Percentiles rank a stretch among this genome's conserved stretches.
These are phyloP conservation scores for Ophiosphaerella korrae DNA, from an alignment of 2,329 filamentous ascomycete genomes.

Conservation along the genomic window DNA sequence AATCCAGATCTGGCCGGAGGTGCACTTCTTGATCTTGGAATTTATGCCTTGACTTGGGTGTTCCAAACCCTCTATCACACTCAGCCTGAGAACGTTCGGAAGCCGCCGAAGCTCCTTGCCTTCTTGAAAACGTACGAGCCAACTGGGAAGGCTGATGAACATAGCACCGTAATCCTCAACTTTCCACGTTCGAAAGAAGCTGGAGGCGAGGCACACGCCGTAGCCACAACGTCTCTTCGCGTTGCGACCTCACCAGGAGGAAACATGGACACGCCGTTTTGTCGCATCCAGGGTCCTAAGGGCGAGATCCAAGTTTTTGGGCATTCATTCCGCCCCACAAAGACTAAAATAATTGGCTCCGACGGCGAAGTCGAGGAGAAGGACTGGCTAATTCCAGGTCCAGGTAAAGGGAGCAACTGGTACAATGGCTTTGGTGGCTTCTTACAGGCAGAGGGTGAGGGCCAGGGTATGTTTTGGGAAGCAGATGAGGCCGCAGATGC, in stretches of 20 bases:
- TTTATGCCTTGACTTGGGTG: conserved; percentile 89
- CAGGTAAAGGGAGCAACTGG: conserved; percentile 54
- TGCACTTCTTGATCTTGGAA: conserved; percentile 80
- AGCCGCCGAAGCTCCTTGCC: conserved; percentile 69
- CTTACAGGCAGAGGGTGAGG: conserved; percentile 59
- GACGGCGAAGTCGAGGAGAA: conserved; percentile 56
- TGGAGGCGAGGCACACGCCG: conserved; percentile 67
- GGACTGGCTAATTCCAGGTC: conserved; percentile 52
- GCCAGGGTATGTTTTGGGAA: conserved; percentile 89
- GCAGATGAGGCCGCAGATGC: conserved; percentile 79
- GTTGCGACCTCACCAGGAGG: conserved; percentile 59
- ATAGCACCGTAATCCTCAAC: conserved; percentile 75
- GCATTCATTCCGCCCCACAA: conserved; percentile 70
- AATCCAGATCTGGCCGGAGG: conserved; percentile 84
- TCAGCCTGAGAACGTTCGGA: conserved; percentile 66
- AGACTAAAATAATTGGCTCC: conserved; percentile 65
- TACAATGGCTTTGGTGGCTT: conserved; percentile 53
- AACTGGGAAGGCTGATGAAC: conserved; percentile 76
- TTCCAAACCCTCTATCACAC: conserved; percentile 88
- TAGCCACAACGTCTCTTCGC: conserved; percentile 60
- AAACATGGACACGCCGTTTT: conserved; percentile 65
- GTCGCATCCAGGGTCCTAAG: conserved; percentile 78
- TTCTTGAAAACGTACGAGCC: conserved; percentile 72
- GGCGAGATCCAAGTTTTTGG: conserved; percentile 83
- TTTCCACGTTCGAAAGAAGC: conserved; percentile 66